Conservation (phyloP, 192 early-diverging fungal genomes). For the Backusella parvicylindrica region DNA sequence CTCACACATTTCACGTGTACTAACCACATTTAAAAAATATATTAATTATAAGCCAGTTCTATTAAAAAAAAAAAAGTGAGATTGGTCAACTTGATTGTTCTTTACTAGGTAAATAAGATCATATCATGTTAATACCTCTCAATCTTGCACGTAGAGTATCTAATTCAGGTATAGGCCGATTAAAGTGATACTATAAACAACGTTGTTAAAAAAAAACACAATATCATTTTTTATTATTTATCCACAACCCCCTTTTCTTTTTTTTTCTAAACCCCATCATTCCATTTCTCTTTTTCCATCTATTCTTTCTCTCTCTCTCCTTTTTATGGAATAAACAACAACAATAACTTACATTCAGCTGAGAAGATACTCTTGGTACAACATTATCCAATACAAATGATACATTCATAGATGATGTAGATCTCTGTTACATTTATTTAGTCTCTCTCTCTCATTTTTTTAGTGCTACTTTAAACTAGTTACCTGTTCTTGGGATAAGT, state of each 20-base stretch:
- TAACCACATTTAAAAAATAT: not conserved
- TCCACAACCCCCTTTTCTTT: not conserved
- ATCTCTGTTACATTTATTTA: constrained; percentile 21
- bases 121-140: constrained; percentile 36
- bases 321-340: not conserved
- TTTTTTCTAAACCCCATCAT: not conserved
- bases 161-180: constrained; percentile 79
- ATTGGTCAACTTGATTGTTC: not conserved
- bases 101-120: not conserved
- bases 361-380: constrained; percentile 52
- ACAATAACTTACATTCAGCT: constrained; percentile 46
- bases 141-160: constrained; percentile 52
- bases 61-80: not conserved
- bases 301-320: not conserved
- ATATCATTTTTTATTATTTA: not conserved
- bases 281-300: not conserved
- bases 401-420: constrained; percentile 43
- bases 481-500: constrained; percentile 48
- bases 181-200: constrained; percentile 57
- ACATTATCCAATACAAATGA: constrained; percentile 56
- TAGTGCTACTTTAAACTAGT: not conserved
- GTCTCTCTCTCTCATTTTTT: not conserved
- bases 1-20: constrained; percentile 4
- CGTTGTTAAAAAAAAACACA: not conserved
- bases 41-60: constrained; percentile 20